Base-by-base conservation (phyloP, 2,329 filamentous ascomycete species). In the Fusarium torulosum region DNA sequence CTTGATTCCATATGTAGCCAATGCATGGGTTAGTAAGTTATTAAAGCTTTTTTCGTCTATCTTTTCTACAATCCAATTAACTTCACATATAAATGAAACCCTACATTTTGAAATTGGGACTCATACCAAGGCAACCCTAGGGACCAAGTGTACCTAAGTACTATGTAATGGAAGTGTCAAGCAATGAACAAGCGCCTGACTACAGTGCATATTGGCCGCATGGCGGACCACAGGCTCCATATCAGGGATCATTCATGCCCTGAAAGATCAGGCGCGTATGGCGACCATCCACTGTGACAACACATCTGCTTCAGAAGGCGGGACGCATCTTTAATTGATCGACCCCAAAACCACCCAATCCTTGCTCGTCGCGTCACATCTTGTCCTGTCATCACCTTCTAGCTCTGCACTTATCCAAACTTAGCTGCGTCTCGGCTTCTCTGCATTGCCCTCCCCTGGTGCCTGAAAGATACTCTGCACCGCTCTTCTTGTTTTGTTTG, bases 331-430 rank as follows among this genome's bases (percentile, higher is more conserved):
- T 62, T 59, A 66, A 72, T 70, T 70, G 69, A 68, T 65, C 41
- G 52, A 52, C 60, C 57, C 62, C 52, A 49, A 56, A 47, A n/a
- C 56, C 54, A 57, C 46, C 70, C 63, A 72, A 73, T 66, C 71
- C 71, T 61, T 72, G 71, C 59, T 63, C 53, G 40, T 64, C 59
- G 59, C 69, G 57, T 57, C 63, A 60, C 68, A 69, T 66, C 35
- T 56, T 63, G n/a, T 54, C 57, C 52, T 65, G 59, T 33, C 60
- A 67, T 68, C 67, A 52, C 53, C 61, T 62, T 69, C 54, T 54
- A 69, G 59, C 21, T 58, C 37, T 46, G 40, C 41, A 38, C 53
- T 57, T 45, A 53, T 19, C 47, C 53, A 59, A 58, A 56, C 53
- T 61, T 52, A 59, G 53, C 42, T 59, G 53, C 58, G 59, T 61